Evolutionary conservation across 305 asterid species (phyloP), one percentile per base, ranked within the genome.

Genomic region (Solanum aculeatissimum): DNA sequence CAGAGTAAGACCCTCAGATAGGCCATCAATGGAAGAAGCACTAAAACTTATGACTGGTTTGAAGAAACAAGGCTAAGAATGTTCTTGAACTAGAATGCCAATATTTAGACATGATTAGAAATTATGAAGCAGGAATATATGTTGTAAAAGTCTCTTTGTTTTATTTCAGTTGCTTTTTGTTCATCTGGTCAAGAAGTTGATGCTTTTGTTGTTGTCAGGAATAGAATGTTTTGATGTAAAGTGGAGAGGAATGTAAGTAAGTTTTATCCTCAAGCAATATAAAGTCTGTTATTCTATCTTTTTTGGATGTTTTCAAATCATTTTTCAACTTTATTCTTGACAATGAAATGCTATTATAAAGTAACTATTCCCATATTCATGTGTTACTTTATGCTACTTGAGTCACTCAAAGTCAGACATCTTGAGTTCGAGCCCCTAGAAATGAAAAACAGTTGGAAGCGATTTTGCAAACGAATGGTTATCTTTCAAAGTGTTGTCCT

Each of bases 21-120:
- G 90, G 82, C 91, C 98, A 29, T 90, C 98, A 14, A 92, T 94
- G 94, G 92, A 91, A 85, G 96, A 91, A 47, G 93, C 85, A 13
- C 16, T 94, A 43, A 91, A 93, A 90, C 84, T 91, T 86, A 75
- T 93, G 54, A 88, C 92, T 1, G 84, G 87, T 58, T 83, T 82
- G 80, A 90, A 89, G 68, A 83, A 89, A 21, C 84, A 82, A 72
- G 72, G 77, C 32, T 57, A 86, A 80, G 74, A 85, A 83, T 32
- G 62, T 74, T 49, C 83, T 88, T 47, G 78, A 85, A 65, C 65
- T 42, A 43, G 65, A 83, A 38, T 63, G 45, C 63, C 63, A 25
- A 49, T 49, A 77, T 77, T 75, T 77, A 15, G 65, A 77, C 63
- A 77, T 77, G 47, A 51, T 51, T 77, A 51, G 65, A 77, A 51